phyloP scores from a whole-genome alignment of 1,139 yeast species.

The Lizanozyma gosingica region DNA sequence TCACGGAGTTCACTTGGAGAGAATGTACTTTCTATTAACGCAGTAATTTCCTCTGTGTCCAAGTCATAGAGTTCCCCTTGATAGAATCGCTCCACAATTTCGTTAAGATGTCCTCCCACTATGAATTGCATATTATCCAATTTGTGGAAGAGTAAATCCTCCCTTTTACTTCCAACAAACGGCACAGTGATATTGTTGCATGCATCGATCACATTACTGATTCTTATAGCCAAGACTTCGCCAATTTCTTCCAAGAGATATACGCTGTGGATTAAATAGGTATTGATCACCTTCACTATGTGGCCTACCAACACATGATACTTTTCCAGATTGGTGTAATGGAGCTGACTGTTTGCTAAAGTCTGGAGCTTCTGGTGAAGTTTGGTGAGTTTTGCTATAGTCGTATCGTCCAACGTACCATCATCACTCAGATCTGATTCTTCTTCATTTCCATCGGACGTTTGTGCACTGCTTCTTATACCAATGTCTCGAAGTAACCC shows the following conservation, averaged over 20 bases:
- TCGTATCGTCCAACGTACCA: neutral
- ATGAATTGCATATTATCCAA: slow-evolving; percentile 36
- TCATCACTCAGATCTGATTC: neutral
- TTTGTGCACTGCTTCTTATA: neutral
- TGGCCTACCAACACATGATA: slow-evolving; percentile 6
- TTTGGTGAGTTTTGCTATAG: neutral
- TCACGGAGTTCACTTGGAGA: slow-evolving; percentile 63
- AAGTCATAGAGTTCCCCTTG: slow-evolving; percentile 70
- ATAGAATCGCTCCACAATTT: slow-evolving; percentile 62
- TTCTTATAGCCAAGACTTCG: slow-evolving; percentile 8
- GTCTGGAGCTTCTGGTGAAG: slow-evolving; percentile 1
- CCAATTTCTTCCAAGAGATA: slow-evolving; percentile 7
- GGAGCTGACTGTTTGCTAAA: slow-evolving; percentile 5
- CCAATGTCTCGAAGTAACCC: slow-evolving; percentile 1
- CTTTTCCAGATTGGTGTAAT: slow-evolving; percentile 6
- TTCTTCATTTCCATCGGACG: neutral
- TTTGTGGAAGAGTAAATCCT: slow-evolving; percentile 21
- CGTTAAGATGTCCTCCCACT: slow-evolving; percentile 49
- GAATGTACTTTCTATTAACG: slow-evolving; percentile 49
- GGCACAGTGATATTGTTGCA: slow-evolving; percentile 1
- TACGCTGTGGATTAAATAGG: slow-evolving; percentile 6
- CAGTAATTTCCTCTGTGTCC: slow-evolving; percentile 54
- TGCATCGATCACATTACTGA: slow-evolving; percentile 3
- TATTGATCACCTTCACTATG: slow-evolving; percentile 7
- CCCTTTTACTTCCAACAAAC: slow-evolving; percentile 1